Conservation (phyloP, 1,284 basidiomycete species). For the Cutaneotrichosporon spelunceum region DNA sequence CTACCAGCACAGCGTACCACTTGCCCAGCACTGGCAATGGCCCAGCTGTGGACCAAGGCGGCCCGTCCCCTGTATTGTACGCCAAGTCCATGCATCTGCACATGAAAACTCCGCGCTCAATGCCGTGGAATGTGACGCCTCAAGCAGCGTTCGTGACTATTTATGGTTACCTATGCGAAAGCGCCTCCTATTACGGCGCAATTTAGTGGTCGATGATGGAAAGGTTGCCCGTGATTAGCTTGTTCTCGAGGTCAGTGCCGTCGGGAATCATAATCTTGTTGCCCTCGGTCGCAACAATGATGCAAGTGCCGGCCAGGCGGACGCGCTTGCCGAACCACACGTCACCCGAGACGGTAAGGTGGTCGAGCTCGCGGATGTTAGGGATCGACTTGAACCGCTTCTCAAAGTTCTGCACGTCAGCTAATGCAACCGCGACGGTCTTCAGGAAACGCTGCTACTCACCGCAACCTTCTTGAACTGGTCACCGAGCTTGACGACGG, state of each 20-base stretch:
- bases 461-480: conserved; percentile 70
- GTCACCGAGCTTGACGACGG: conserved; percentile 96
- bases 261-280: conserved; percentile 94
- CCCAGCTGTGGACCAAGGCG: too few species aligned
- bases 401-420: conserved; percentile 68
- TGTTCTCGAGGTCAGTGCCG: conserved; percentile 90
- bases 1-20: too few species aligned
- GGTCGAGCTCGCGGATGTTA: conserved; percentile 88
- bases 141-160: conserved; percentile 9
- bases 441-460: conserved; percentile 19
- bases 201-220: conserved; percentile 57
- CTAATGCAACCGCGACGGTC: neutral
- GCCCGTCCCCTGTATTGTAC: too few species aligned
- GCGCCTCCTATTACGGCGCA: neutral
- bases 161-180: conserved; percentile 8
- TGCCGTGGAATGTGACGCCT: conserved; percentile 5
- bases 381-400: conserved; percentile 88
- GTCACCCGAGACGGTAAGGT: conserved; percentile 93
- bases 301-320: conserved; percentile 80
- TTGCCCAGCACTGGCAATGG: too few species aligned
- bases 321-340: conserved; percentile 94
- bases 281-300: conserved; percentile 87
- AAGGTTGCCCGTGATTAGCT: conserved; percentile 59
- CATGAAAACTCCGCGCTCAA: neutral
- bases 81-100: neutral